phyloP scores from a whole-genome alignment of 2,329 filamentous ascomycete genomes.

The Apiospora sp. region DNA sequence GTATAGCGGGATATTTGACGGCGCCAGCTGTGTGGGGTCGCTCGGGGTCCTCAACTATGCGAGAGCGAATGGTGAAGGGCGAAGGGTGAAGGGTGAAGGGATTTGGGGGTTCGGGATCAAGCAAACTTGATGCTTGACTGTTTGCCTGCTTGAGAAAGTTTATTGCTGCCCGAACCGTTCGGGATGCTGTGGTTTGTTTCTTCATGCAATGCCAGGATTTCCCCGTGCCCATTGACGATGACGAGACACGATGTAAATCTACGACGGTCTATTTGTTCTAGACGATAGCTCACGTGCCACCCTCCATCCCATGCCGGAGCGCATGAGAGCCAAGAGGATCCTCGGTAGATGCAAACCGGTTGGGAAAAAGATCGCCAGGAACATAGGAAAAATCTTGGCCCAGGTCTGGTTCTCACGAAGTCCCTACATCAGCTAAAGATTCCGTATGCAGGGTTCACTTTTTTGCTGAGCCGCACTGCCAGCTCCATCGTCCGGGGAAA shows the following conservation, averaged over 20 bases:
- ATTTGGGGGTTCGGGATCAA: too few species aligned
- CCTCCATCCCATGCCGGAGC: background rate
- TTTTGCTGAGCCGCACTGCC: background rate
- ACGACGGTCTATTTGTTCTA: background rate
- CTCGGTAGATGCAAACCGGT: conserved; percentile 16
- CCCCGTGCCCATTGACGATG: background rate
- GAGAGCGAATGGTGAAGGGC: background rate
- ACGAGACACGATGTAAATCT: background rate
- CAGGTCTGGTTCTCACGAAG: background rate
- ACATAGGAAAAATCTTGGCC: background rate
- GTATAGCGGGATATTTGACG: conserved; percentile 15
- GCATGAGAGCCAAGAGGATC: conserved; percentile 9
- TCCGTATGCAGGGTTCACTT: conserved; percentile 1
- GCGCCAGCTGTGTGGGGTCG: background rate
- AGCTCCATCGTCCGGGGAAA: conserved; percentile 18
- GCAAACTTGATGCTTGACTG: background rate
- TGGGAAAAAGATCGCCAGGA: conserved; percentile 14
- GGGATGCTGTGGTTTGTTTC: background rate
- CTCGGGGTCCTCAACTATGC: background rate
- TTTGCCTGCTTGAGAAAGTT: background rate
- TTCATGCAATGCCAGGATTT: background rate
- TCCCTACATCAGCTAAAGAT: conserved; percentile 5
- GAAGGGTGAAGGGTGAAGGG: background rate
- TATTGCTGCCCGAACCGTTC: background rate
- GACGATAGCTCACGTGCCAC: background rate